Base-by-base conservation (phyloP, 139 green algal species). In the Chlorella ohadii region DNA sequence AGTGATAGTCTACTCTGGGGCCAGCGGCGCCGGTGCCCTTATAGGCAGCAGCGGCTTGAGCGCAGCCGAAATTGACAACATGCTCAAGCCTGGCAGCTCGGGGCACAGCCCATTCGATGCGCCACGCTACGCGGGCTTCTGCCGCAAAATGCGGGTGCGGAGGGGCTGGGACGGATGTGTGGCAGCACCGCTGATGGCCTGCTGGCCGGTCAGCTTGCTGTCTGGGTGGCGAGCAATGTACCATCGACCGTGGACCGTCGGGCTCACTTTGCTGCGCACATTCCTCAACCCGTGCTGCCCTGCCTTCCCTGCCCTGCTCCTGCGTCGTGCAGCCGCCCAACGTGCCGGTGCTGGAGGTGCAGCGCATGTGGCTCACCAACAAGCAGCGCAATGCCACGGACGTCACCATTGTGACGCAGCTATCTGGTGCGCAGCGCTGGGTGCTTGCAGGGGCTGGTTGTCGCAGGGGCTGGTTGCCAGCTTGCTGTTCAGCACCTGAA, bases 341-440 rank as follows among this genome's bases (percentile, higher is more conserved):
- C 68, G 78, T 88, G 59, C 84, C 84, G 2, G 59, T 79, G 59
- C 28, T 88, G 66, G 33, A 44, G 44, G 67, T 88, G 34, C 64
- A 86, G 59, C 44, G 75, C 55, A 81, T 86, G 51, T 89, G 85
- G 85, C 59, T 65, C 16, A 77, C 33, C 59, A 27, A 28, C 68
- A 89, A 72, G 78, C 71, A 83, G 33, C 85, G 83, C 20, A 64
- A 71, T 7, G 44, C 27, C 38, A 79, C 85, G 34, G 83, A 89
- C n/a, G 72, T 89, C 33, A 85, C 85, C 3, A 59, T 89, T 20
- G 82, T 89, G 28, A 89, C 85, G 12, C 85, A 89, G 70, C 80
- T 89, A 27, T 89, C 83, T 4, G 76, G 76, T 82, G 59, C 27
- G 74, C 23, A 17, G 31, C 15, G 51, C 51, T 22, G 51, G 2